These are phyloP conservation scores for Diphasiastrum complanatum DNA, from an alignment of 83 land plant genomes.

Conservation along the genomic window DNA sequence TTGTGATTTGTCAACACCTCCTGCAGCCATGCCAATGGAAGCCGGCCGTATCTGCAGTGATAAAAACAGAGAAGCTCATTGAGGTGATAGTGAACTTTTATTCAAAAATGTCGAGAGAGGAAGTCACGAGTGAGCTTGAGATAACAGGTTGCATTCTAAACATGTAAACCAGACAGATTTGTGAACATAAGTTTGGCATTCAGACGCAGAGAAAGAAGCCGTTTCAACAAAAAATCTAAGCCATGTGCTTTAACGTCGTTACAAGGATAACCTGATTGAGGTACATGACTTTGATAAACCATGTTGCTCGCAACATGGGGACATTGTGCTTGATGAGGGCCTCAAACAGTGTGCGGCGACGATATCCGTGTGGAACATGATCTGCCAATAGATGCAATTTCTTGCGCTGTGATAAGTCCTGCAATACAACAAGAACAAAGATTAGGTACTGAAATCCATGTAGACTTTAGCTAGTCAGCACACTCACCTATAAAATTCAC, in stretches of 20 bases:
- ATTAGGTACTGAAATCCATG: background rate
- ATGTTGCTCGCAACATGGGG: slow-evolving; percentile 82
- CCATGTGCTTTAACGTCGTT: no score
- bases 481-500: slow-evolving; percentile 3
- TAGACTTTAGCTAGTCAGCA: background rate
- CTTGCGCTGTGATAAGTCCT: slow-evolving; percentile 93
- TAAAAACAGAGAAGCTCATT: no score
- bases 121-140: no score
- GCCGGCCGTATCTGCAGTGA: slow-evolving; percentile 70
- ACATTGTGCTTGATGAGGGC: slow-evolving; percentile 84
- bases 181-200: background rate
- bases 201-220: background rate
- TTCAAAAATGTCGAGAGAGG: no score
- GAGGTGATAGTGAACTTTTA: no score
- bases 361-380: slow-evolving; percentile 83
- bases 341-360: slow-evolving; percentile 67
- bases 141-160: no score
- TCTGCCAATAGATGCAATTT: slow-evolving; percentile 68
- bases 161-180: background rate
- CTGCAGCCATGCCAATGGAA: slow-evolving; percentile 46
- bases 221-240: no score
- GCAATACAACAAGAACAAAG: slow-evolving; percentile 1
- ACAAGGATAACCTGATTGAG: slow-evolving; percentile 99
- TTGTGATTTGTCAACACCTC: slow-evolving; percentile 66
- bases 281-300: slow-evolving; percentile 88